Conservation (phyloP, 1,284 basidiomycete species). For the Ceratobasidium sp. region DNA sequence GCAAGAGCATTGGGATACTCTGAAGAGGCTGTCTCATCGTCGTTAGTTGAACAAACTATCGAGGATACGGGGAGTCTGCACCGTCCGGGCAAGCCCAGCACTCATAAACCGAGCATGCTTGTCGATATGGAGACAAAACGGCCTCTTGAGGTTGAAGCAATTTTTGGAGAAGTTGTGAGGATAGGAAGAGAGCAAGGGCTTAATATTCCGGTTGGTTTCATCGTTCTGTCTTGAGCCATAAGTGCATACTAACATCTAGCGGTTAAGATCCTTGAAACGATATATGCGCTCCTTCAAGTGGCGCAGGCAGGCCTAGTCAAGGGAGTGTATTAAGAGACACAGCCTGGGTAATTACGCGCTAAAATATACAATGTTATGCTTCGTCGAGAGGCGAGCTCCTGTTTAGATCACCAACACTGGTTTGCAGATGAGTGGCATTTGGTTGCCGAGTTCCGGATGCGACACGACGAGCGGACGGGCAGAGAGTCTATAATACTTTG, state of each 20-base stretch:
- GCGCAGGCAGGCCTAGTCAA: slow-evolving; percentile 58
- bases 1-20: slow-evolving; percentile 61
- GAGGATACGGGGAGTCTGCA: slow-evolving; percentile 62
- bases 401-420: slow-evolving; percentile 5
- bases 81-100: slow-evolving; percentile 58
- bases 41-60: slow-evolving; percentile 61
- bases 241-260: neutral
- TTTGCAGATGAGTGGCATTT: slow-evolving; percentile 45
- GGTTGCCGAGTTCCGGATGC: slow-evolving; percentile 43
- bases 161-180: slow-evolving; percentile 72
- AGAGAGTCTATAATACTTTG: slow-evolving; percentile 11
- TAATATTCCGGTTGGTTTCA: slow-evolving; percentile 66
- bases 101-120: slow-evolving; percentile 72
- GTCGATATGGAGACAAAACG: slow-evolving; percentile 68
- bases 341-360: no score
- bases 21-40: slow-evolving; percentile 61
- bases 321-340: neutral
- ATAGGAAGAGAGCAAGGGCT: slow-evolving; percentile 66
- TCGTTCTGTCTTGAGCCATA: neutral
- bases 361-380: neutral
- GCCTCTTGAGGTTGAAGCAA: slow-evolving; percentile 76
- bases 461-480: slow-evolving; percentile 44
- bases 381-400: no score
- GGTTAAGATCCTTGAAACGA: slow-evolving; percentile 66
- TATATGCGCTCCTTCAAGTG: slow-evolving; percentile 67